Conservation (phyloP, 1,284 basidiomycete species). For the Marasmius oreades region DNA sequence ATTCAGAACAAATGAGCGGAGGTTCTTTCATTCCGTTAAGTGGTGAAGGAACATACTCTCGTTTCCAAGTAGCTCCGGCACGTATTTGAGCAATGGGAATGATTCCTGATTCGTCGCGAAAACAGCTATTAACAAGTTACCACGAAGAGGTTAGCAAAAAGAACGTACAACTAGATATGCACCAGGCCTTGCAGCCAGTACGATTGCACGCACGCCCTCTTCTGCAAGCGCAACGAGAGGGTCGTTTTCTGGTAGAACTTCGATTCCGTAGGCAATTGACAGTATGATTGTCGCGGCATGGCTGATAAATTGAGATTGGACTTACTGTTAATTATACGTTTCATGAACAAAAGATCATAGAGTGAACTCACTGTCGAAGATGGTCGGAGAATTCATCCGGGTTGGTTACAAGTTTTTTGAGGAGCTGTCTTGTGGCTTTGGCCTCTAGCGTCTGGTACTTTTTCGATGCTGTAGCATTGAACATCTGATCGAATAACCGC, state of each 20-base stretch:
- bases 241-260: slow-evolving; percentile 13
- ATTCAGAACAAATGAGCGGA: too few species aligned
- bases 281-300: background rate
- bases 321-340: too few species aligned
- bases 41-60: background rate
- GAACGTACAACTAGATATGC: slow-evolving; percentile 11
- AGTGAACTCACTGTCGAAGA: background rate
- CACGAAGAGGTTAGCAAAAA: too few species aligned
- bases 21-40: too few species aligned
- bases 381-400: background rate
- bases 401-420: background rate
- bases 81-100: slow-evolving; percentile 17
- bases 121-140: too few species aligned
- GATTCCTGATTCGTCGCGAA: slow-evolving; percentile 7
- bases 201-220: slow-evolving; percentile 8
- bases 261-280: slow-evolving; percentile 10
- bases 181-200: slow-evolving; percentile 12
- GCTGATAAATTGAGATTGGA: too few species aligned
- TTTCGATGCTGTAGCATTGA: background rate
- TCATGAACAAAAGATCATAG: too few species aligned
- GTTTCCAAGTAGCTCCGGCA: slow-evolving; percentile 1
- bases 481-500: background rate
- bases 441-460: background rate
- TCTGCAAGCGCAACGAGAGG: slow-evolving; percentile 12
- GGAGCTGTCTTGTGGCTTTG: background rate